phyloP scores from a whole-genome alignment of 164 flowering plant species.

The Stephania cephalantha region DNA sequence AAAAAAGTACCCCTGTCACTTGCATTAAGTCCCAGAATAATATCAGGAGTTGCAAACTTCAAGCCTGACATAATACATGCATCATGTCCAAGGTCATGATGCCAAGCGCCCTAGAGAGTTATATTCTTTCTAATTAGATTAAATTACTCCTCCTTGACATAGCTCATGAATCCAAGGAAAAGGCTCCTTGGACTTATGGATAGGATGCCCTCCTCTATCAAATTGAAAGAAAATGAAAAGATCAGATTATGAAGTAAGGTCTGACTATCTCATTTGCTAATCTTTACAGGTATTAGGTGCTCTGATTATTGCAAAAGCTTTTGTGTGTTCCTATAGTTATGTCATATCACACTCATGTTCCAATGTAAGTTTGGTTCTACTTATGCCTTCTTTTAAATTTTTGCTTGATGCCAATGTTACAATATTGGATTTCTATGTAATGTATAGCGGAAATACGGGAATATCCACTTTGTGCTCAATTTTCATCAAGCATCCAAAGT shows the following conservation, averaged over 20 bases:
- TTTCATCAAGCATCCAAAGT: no score
- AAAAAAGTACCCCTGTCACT: conserved; percentile 92
- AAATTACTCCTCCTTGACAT: background rate
- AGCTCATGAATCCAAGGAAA: background rate
- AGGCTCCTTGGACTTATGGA: background rate
- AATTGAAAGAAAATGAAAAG: background rate
- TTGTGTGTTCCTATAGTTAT: conserved; percentile 86
- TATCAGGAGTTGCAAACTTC: conserved; percentile 81
- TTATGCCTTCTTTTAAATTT: background rate
- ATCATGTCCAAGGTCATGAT: conserved; percentile 96
- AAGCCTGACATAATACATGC: conserved; percentile 99
- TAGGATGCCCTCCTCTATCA: background rate
- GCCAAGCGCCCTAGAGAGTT: conserved; percentile 34
- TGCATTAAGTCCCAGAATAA: conserved; percentile 97
- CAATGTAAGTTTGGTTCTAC: conserved; percentile 65
- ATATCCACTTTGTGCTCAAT: no score
- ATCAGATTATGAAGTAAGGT: background rate
- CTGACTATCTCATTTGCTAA: background rate
- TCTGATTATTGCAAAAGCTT: conserved; percentile 81
- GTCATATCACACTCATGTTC: conserved; percentile 99
- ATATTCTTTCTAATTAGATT: background rate
- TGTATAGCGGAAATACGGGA: background rate
- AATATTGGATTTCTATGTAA: background rate
- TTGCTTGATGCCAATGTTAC: background rate
- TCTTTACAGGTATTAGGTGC: conserved; percentile 84